phyloP scores from a whole-genome alignment of 2,329 filamentous ascomycete genomes.

The Nemania diffusa region DNA sequence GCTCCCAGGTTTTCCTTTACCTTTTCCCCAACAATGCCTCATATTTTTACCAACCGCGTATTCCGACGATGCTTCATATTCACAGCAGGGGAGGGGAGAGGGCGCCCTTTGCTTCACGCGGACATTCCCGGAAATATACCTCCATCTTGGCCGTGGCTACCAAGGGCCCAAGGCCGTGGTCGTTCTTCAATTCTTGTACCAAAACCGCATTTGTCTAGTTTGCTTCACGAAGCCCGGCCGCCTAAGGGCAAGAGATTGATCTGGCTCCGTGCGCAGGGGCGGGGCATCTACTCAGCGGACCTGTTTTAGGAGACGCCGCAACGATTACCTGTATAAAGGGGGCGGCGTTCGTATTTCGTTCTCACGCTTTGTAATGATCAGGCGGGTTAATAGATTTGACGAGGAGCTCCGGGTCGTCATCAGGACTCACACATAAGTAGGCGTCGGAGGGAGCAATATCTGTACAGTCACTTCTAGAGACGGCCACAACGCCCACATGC shows the following conservation, averaged over 20 bases:
- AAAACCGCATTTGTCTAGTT: slow-evolving; percentile 40
- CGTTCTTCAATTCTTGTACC: slow-evolving; percentile 45
- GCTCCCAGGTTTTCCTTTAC: slow-evolving; percentile 20
- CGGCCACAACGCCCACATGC: slow-evolving; percentile 3
- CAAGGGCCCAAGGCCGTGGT: slow-evolving; percentile 28
- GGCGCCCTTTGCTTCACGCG: slow-evolving; percentile 25
- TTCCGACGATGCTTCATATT: slow-evolving; percentile 22
- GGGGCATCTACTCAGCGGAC: slow-evolving; percentile 14
- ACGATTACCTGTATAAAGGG: slow-evolving; percentile 31
- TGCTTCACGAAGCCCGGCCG: slow-evolving; percentile 12
- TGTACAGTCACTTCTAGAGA: slow-evolving; percentile 28
- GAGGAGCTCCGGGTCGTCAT: slow-evolving; percentile 20
- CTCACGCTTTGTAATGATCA: slow-evolving; percentile 18
- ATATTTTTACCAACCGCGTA: slow-evolving; percentile 23
- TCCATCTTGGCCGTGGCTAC: background rate
- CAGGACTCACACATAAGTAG: slow-evolving; percentile 28
- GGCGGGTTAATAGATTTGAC: slow-evolving; percentile 34
- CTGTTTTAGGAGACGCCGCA: slow-evolving; percentile 10
- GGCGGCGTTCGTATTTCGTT: slow-evolving; percentile 18
- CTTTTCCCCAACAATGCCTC: slow-evolving; percentile 1
- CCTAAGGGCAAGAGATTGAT: slow-evolving; percentile 6
- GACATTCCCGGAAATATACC: background rate
- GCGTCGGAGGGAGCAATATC: slow-evolving; percentile 36
- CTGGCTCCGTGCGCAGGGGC: slow-evolving; percentile 2
- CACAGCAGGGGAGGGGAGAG: slow-evolving; percentile 31